Conservation (phyloP, 768 basidiomycete genomes). For the Termitomyces sp. region DNA sequence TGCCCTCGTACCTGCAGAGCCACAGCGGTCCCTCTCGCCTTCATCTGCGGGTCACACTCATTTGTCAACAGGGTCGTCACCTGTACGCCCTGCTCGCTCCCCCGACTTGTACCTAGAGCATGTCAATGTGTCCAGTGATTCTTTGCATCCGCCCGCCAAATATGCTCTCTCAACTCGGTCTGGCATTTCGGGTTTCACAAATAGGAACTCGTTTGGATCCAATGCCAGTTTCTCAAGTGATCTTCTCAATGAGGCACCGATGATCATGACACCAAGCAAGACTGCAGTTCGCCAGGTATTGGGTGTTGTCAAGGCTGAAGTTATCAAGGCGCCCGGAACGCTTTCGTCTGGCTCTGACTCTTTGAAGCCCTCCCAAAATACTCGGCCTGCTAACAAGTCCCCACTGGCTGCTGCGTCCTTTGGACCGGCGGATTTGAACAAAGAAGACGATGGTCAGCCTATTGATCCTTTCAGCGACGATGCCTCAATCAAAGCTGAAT, state of each 20-base stretch:
- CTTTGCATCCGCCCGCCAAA: conserved; percentile 29
- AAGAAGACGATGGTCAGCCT: conserved; percentile 52
- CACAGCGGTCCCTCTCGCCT: conserved; percentile 26
- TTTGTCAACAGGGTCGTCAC: conserved; percentile 34
- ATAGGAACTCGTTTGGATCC: conserved; percentile 68
- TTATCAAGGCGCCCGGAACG: conserved; percentile 56
- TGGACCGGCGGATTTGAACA: conserved; percentile 59
- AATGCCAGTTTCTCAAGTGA: conserved; percentile 74
- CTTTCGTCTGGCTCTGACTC: conserved; percentile 32
- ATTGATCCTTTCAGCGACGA: conserved; percentile 64
- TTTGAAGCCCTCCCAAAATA: conserved; percentile 33
- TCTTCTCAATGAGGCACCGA: conserved; percentile 74
- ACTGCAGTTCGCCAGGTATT: conserved; percentile 65
- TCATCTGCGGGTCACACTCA: conserved; percentile 22
- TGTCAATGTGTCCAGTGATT: conserved; percentile 53
- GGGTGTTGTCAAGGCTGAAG: conserved; percentile 74
- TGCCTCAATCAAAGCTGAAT: conserved; percentile 31
- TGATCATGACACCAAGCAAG: conserved; percentile 70
- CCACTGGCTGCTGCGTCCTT: conserved; percentile 70
- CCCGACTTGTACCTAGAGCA: conserved; percentile 61
- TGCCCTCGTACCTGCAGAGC: conserved; percentile 65
- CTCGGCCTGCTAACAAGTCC: conserved; percentile 48
- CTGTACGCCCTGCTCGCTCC: conserved; percentile 51
- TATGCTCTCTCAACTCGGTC: conserved; percentile 50
- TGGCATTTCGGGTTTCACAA: conserved; percentile 44